A percentile compares a stretch with the other conserved stretches of the same genome.
Conservation (phyloP, 495 filamentous ascomycete genomes). For the Aspergillus saccharolyticus region DNA sequence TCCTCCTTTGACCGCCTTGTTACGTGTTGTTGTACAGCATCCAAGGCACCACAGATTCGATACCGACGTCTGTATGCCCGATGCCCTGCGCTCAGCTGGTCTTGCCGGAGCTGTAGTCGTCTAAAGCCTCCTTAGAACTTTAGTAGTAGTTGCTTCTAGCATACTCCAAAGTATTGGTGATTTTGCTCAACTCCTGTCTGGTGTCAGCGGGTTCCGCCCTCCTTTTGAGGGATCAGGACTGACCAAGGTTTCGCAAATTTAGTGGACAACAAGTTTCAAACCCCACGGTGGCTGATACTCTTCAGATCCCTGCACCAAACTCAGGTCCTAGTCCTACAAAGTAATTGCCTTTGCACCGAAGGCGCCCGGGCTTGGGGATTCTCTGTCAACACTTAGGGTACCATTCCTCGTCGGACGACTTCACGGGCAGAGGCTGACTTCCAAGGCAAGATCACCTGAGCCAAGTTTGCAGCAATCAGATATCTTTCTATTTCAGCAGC, state of each 20-base stretch:
- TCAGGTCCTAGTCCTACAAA: constrained; percentile 16
- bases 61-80: constrained; percentile 21
- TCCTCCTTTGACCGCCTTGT: constrained; percentile 19
- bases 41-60: constrained; percentile 2
- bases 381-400: constrained; percentile 10
- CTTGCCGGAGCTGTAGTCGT: not conserved
- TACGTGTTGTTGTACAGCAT: constrained; percentile 8
- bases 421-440: constrained; percentile 7
- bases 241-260: constrained; percentile 11
- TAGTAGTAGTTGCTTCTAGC: constrained; percentile 1
- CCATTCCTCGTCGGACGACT: constrained; percentile 6
- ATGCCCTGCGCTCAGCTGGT: constrained; percentile 18
- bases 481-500: constrained; percentile 11
- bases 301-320: constrained; percentile 29
- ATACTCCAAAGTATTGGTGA: not conserved
- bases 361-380: constrained; percentile 20
- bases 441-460: constrained; percentile 14
- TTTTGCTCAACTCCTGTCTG: not conserved
- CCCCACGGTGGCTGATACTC: constrained; percentile 28
- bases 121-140: not conserved
- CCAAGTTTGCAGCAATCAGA: not conserved
- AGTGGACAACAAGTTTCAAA: constrained; percentile 14
- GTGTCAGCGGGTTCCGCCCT: constrained; percentile 5
- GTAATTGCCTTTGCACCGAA: constrained; percentile 16
- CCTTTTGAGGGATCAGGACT: constrained; percentile 13